Conservation (phyloP, 257 asterid genomes). For the Rauvolfia tetraphylla region DNA sequence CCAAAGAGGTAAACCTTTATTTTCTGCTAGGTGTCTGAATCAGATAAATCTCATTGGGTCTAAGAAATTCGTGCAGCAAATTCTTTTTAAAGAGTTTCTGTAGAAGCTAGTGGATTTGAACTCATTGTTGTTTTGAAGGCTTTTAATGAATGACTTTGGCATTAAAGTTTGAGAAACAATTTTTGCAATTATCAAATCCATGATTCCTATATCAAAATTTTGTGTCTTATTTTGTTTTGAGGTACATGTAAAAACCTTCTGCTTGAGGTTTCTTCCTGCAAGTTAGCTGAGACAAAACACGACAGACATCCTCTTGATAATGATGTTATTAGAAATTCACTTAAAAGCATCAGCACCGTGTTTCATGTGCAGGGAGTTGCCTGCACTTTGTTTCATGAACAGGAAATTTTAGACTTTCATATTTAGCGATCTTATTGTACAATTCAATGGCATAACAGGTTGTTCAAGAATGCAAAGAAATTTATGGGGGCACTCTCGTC, state of each 20-base stretch:
- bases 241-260: background rate
- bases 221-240: no score
- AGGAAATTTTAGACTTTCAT: background rate
- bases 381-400: background rate
- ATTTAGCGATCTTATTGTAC: background rate
- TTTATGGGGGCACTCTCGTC: slow-evolving; percentile 66
- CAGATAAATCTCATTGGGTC: no score
- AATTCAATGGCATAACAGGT: slow-evolving; percentile 50
- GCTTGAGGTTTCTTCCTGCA: background rate
- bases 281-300: background rate
- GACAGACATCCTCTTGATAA: background rate
- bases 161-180: background rate
- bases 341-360: background rate
- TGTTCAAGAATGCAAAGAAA: slow-evolving; percentile 87
- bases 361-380: background rate
- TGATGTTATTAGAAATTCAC: no score
- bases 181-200: background rate
- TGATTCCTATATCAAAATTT: background rate
- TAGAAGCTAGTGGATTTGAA: background rate
- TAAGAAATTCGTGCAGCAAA: background rate
- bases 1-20: slow-evolving; percentile 71
- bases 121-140: no score
- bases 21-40: background rate
- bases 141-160: background rate
- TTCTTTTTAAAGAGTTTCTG: background rate